Evolutionary conservation across 768 basidiomycete species (phyloP).

Genomic region (Lepiota venenata): DNA sequence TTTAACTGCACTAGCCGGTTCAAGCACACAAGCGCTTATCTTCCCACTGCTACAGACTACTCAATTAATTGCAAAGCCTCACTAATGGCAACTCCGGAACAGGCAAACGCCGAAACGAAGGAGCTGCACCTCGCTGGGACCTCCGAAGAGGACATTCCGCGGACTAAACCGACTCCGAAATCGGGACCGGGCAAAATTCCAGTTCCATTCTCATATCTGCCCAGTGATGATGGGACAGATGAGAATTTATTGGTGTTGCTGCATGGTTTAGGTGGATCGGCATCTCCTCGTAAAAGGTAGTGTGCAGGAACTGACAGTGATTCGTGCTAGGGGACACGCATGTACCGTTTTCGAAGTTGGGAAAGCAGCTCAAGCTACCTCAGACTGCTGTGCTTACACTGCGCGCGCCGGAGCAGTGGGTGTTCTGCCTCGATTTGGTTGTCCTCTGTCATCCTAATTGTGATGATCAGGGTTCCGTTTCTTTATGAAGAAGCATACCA

Average conservation of each 20-base stretch:
- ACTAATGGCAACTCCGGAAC: neutral
- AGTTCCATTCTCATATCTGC: constrained; percentile 59
- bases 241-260: constrained; percentile 82
- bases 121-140: constrained; percentile 30
- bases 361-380: constrained; percentile 72
- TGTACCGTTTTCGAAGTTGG: constrained; percentile 72
- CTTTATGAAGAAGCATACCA: constrained; percentile 78
- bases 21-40: neutral
- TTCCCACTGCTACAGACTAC: no score
- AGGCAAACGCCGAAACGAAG: neutral
- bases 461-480: constrained; percentile 59
- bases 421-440: constrained; percentile 9
- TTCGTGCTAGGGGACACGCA: constrained; percentile 72
- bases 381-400: constrained; percentile 86
- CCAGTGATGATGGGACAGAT: constrained; percentile 82
- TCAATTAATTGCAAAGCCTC: neutral
- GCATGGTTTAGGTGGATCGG: constrained; percentile 74
- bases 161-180: constrained; percentile 48
- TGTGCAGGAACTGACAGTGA: neutral
- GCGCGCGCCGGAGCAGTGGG: constrained; percentile 74
- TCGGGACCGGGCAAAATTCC: constrained; percentile 33
- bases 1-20: neutral
- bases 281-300: neutral
- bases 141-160: constrained; percentile 20
- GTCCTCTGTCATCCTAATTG: constrained; percentile 1